Base-by-base conservation (phyloP, 1,284 basidiomycete species). In the Leccinum subrobustum region DNA sequence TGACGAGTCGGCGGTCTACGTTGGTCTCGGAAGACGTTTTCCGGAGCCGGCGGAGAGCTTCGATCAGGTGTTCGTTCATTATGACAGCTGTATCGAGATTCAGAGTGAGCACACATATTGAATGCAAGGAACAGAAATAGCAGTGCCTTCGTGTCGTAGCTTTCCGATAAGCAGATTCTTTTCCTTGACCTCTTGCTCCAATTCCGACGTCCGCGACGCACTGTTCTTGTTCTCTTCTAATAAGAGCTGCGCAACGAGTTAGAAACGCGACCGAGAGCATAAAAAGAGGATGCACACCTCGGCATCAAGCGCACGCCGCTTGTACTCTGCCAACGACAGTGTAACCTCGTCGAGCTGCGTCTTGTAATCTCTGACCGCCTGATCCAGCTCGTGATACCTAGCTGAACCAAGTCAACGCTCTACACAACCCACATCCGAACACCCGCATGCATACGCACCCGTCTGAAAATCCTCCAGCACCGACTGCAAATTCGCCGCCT, bases 41-140 rank as follows among this genome's bases (percentile, higher is more conserved):
- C 39, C 95, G 87, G 52, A 99, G 80, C 23, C 96, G 87, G 14
- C 96, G 89, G n/a, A 99, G 83, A 0, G 97, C 96, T 75, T 98
- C 96, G 67, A 95, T 98, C 7, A 99, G 82, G 70, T 99, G 96
- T 72, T 99, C 96, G 70, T 99, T 98, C 71, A 96, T 88, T 60
- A 98, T 95, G 8, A 97, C 93, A 54, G 91, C 95, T 96, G 65
- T 23, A 23, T 7, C 9, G 44, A 47, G 33, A 51, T 33, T 3
- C 6, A 39, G 50, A 51, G 11, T 16, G 52, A 52, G n/a, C 39
- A 74, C 78, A 51, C 65, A 95, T 20, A 47, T 20, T 47, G 3
- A 20, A 20, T 47, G 44, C 44, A 47, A 11, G 44, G 44, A 47
- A 47, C 44, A 14, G 11, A 20, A 2, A 20, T 0, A 12, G 18